Evolutionary conservation across 768 basidiomycete genomes (phyloP).

Genomic region (Hydnum rufescens): DNA sequence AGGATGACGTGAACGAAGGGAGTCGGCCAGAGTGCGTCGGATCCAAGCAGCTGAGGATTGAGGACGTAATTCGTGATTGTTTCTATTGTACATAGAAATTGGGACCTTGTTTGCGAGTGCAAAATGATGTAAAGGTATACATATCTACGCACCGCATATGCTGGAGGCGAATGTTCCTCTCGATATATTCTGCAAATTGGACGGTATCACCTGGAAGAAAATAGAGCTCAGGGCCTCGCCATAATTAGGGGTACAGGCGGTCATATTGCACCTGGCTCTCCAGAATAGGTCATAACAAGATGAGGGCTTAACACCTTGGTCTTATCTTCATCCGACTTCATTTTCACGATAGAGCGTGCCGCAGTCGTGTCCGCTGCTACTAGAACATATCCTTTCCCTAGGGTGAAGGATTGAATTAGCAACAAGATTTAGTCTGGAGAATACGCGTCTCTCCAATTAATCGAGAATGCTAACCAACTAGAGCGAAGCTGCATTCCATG

Average conservation of each 20-base stretch:
- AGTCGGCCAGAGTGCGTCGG: constrained; percentile 72
- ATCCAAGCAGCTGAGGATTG: constrained; percentile 90
- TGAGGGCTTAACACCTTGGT: constrained; percentile 81
- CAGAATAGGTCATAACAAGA: constrained; percentile 85
- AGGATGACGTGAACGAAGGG: constrained; percentile 68
- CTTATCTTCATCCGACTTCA: constrained; percentile 95
- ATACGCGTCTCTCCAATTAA: no score
- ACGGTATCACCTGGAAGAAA: constrained; percentile 84
- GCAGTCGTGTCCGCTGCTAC: constrained; percentile 82
- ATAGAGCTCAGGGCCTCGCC: no score
- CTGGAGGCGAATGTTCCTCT: constrained; percentile 88
- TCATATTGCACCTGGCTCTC: constrained; percentile 59
- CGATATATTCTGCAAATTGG: constrained; percentile 90
- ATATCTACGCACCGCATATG: constrained; percentile 50
- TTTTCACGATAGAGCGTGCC: constrained; percentile 84
- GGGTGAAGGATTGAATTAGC: no score
- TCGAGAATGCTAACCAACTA: no score
- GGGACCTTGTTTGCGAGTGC: background rate
- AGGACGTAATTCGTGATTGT: constrained; percentile 76
- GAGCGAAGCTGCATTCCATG: no score
- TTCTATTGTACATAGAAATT: constrained; percentile 21
- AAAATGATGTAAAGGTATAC: background rate
- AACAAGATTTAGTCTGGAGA: no score
- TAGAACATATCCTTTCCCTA: constrained; percentile 85
- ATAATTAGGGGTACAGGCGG: no score